phyloP scores from a whole-genome alignment of 2,329 filamentous ascomycete genomes.

The Scedosporium dehoogii region DNA sequence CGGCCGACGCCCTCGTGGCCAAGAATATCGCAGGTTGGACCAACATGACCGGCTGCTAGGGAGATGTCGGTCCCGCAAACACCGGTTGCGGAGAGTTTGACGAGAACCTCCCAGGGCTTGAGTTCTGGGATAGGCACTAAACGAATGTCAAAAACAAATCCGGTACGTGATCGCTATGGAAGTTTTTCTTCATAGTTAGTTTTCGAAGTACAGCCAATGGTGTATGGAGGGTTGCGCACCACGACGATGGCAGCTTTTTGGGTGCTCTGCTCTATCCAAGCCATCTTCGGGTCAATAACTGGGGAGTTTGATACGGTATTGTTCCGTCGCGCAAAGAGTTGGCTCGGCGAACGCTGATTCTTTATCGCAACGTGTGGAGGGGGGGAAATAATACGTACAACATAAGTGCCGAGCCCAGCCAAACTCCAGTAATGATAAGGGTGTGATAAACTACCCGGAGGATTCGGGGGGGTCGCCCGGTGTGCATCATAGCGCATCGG shows the following conservation, averaged over 20 bases:
- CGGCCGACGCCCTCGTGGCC: constrained; percentile 36
- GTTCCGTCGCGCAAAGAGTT: not conserved
- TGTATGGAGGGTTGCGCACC: not conserved
- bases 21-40: constrained; percentile 22
- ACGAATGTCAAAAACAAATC: not conserved
- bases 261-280: too few relatives aligned
- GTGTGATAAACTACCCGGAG: not conserved
- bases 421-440: not conserved
- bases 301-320: not conserved
- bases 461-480: not conserved
- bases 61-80: constrained; percentile 29
- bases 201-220: not conserved
- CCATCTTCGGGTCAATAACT: not conserved
- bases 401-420: not conserved
- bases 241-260: not conserved
- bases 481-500: not conserved
- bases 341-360: too few relatives aligned
- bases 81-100: constrained; percentile 23
- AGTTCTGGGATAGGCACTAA: constrained; percentile 6
- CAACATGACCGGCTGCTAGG: constrained; percentile 26
- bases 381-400: not conserved
- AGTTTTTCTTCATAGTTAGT: too few relatives aligned
- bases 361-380: not conserved
- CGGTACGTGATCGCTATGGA: not conserved
- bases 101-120: constrained; percentile 19